Evolutionary conservation across 2,329 filamentous ascomycete species (phyloP), one percentile per base, ranked within the genome.

Genomic region (Colletotrichum sp.): DNA sequence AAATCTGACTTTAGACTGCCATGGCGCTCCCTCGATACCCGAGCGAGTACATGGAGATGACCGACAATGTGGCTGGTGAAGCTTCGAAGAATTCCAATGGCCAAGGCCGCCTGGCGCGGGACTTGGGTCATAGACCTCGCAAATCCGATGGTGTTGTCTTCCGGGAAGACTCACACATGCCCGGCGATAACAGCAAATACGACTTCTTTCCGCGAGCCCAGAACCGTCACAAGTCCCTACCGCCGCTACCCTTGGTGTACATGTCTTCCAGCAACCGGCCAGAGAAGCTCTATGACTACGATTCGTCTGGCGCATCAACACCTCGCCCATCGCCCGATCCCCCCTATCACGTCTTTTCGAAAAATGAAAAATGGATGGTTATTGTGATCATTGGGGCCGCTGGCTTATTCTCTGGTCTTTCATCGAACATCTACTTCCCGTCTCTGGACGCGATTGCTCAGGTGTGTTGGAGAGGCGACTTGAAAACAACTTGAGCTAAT

Each of bases 361-460:
- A 77, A 8, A 76, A 78, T 15, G 81, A 87, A 78, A 90, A 89
- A 79, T 84, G 86, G 74, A 79, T 86, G 76, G 85, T 90, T 39
- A 85, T 90, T 34, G 84, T 86, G 79, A 88, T 89, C 68, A 86
- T 90, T 21, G 86, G 88, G 5, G 79, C 88, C 1, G 89, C 88
- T 3, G 88, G 87, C 1, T 82, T 91, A 30, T 90, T 91, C 81
- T 90, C 89, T 4, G 89, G 89, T 2, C 78, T 89, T 16, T 88
- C 88, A 4, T 86, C 86, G 34, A 89, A 88, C 74, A 90, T 91
- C 65, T 90, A 90, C 81, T 85, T 88, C 65, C 88, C 88, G 1
- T 84, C 87, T 1, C 76, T 89, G 6, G 82, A 84, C 63, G 77
- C 81, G 3, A 84, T 89, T 18, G 81, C 85, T 8, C 72, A 79